Evolutionary conservation across 2,329 filamentous ascomycete species (phyloP), one percentile per base, ranked within the genome.

Genomic region (Xylariaceae sp.): DNA sequence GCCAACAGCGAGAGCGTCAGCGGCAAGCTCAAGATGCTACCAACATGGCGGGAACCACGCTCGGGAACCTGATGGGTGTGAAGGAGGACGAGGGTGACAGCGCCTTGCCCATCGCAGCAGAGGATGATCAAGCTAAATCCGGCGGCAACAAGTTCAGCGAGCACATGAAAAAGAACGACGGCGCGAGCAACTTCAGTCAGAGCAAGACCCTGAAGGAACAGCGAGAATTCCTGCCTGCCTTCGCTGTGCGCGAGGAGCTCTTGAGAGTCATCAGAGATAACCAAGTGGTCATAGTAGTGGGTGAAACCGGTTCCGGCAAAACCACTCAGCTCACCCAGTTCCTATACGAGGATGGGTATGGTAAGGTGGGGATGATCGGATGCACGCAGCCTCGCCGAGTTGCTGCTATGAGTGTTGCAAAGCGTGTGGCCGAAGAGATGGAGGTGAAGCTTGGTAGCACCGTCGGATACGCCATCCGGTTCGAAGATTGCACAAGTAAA

Each of bases 381-480:
- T 98, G 92, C 59, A 98, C 92, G 1, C 92, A 98, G 53, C 92
- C 92, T 36, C 80, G 92, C 54, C 85, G 92, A 71, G 94, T 98
- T 23, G 92, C 92, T 16, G 92, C 92, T 15, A 98, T 98, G 92
- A 96, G 89, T 66, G 92, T 98, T 18, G 92, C 92, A 2, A 97
- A 97, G 63, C 88, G 92, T 70, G 92, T 98, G 27, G 88, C 87
- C 41, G 92, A 98, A 65, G 92, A 98, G 66, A 98, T 98, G 94
- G 86, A 95, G 52, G 88, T 94, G 31, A 83, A 83, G 40, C 70
- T 98, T 8, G 92, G 92, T 34, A 82, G 83, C 40, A 76, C 83
- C 1, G 94, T 98, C 26, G 92, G 92, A 19, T 98, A 98, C 62
- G 88, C 92, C 1, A 98, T 98, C 59, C 88, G 92, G 38, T 98